Evolutionary conservation across 768 basidiomycete species (phyloP).

Genomic region (Sarcomyxa edulis): DNA sequence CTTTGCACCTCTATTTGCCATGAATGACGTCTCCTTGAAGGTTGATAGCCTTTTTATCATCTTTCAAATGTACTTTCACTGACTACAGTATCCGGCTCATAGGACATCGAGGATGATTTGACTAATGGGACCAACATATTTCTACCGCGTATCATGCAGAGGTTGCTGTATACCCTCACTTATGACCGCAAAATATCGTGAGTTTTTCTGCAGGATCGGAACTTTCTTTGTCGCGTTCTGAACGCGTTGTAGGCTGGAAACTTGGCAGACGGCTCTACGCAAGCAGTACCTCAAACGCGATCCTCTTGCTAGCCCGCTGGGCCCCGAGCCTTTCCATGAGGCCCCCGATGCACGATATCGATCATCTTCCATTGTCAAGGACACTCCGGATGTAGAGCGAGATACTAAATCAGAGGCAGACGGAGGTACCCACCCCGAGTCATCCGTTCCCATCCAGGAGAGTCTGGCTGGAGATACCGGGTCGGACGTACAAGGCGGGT

Average conservation of each 20-base stretch:
- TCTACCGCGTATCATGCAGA: conserved; percentile 69
- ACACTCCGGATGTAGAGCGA: conserved; percentile 1
- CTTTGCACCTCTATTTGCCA: conserved; percentile 68
- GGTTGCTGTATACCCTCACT: conserved; percentile 67
- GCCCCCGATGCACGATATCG: conserved; percentile 13
- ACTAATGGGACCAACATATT: conserved; percentile 51
- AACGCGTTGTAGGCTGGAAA: conserved; percentile 47
- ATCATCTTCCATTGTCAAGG: not conserved
- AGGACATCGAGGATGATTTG: conserved; percentile 83
- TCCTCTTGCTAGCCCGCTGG: conserved; percentile 68
- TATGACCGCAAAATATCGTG: conserved; percentile 80
- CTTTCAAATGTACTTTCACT: conserved; percentile 6
- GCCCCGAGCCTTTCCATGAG: conserved; percentile 40
- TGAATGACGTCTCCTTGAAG: conserved; percentile 62
- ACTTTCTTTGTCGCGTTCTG: conserved; percentile 12
- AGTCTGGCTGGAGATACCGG: not conserved
- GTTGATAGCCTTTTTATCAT: conserved; percentile 33
- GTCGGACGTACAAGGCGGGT: not conserved
- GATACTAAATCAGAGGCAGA: not conserved
- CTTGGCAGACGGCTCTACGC: conserved; percentile 74
- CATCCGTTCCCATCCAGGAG: not conserved
- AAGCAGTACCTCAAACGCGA: conserved; percentile 74
- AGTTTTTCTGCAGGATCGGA: conserved; percentile 21
- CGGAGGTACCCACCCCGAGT: not conserved
- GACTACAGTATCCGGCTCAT: conserved; percentile 9